phyloP scores from a whole-genome alignment of 2,329 filamentous ascomycete genomes.

The Penicillium sp. region DNA sequence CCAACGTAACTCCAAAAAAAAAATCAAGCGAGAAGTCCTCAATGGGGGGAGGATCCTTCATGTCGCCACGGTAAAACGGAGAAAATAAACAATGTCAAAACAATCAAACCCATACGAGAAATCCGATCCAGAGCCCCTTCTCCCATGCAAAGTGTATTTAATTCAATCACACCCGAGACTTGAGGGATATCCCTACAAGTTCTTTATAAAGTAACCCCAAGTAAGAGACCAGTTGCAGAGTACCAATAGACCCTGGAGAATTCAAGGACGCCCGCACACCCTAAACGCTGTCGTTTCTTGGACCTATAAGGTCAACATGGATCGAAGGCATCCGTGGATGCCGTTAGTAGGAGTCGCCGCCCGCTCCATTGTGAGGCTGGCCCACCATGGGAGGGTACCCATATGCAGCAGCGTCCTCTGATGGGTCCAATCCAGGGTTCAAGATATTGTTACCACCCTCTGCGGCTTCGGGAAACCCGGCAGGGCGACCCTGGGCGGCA shows the following conservation, averaged over 20 bases:
- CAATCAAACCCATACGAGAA: not conserved
- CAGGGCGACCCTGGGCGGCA: constrained; percentile 32
- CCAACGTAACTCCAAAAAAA: constrained; percentile 13
- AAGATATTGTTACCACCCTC: constrained; percentile 48
- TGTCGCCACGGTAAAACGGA: not conserved
- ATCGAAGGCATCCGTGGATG: not conserved
- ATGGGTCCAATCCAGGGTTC: constrained; percentile 44
- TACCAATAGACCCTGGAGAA: not conserved
- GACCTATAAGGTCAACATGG: not conserved
- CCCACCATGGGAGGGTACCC: constrained; percentile 49
- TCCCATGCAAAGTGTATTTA: not conserved
- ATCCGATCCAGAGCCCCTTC: not conserved
- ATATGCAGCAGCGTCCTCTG: constrained; percentile 46
- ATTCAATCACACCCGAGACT: not conserved
- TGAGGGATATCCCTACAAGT: not conserved
- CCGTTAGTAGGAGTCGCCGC: constrained; percentile 44
- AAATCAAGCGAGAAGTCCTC: not conserved
- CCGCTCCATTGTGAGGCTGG: constrained; percentile 49
- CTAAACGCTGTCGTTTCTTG: constrained; percentile 1
- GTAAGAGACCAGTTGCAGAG: not conserved
- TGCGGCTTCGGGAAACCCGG: constrained; percentile 39
- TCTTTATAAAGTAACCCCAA: not conserved
- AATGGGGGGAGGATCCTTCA: not conserved
- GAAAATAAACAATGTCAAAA: not conserved
- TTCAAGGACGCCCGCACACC: constrained; percentile 11